Conservation (phyloP, 2,329 filamentous ascomycete species). For the Colletotrichum incanum region DNA sequence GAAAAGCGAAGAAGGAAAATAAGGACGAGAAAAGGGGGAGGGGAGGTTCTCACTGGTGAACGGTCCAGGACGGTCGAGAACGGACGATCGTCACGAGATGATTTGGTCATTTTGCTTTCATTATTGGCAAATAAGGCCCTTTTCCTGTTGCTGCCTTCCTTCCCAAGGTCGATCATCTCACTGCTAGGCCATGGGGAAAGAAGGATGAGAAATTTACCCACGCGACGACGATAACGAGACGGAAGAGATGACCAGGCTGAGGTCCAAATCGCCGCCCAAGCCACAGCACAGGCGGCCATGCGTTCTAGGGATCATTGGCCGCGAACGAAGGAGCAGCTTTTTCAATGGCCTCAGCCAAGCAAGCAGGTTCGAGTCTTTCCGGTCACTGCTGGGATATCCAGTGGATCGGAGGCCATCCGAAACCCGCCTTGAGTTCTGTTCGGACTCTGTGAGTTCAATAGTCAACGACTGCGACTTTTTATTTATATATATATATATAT, state of each 20-base stretch:
- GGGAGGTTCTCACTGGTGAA: neutral
- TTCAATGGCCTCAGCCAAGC: neutral
- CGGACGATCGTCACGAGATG: constrained; percentile 19
- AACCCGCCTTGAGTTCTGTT: constrained; percentile 8
- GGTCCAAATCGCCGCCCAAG: constrained; percentile 23
- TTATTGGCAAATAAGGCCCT: neutral
- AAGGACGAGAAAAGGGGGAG: neutral
- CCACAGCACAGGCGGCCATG: constrained; percentile 11
- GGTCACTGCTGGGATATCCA: constrained; percentile 24
- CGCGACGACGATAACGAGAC: constrained; percentile 2
- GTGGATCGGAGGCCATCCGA: constrained; percentile 16
- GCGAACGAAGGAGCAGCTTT: neutral
- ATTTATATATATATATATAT: no score
- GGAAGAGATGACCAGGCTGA: constrained; percentile 14
- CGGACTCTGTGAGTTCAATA: neutral
- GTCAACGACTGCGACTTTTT: neutral
- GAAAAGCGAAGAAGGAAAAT: neutral
- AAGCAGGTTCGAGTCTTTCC: constrained; percentile 13
- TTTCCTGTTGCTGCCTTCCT: neutral
- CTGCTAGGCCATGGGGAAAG: neutral
- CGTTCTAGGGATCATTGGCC: neutral
- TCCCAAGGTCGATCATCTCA: neutral
- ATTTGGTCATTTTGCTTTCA: constrained; percentile 17
- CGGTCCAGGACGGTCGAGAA: neutral
- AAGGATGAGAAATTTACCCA: neutral